Evolutionary conservation across 495 filamentous ascomycete genomes (phyloP).

Genomic region (Penicillium egyptiacum): DNA sequence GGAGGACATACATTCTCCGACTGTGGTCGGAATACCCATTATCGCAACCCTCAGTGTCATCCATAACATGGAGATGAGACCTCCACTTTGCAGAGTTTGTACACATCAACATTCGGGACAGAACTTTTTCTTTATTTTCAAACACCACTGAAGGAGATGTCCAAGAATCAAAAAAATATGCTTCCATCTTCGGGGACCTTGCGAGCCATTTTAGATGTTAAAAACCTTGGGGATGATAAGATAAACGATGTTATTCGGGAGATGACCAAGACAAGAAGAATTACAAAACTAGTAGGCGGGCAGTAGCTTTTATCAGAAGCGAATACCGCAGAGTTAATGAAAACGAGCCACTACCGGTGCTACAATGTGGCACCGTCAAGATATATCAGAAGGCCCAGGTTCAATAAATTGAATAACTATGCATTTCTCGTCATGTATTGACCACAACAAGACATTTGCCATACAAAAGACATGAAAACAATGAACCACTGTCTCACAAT

Average conservation of each 20-base stretch:
- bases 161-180: neutral
- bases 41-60: neutral
- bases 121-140: neutral
- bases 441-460: neutral
- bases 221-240: slow-evolving; percentile 7
- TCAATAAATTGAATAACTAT: neutral
- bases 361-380: neutral
- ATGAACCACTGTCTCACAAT: neutral
- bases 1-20: neutral
- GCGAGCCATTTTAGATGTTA: neutral
- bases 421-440: neutral
- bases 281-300: neutral
- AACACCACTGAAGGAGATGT: neutral
- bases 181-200: neutral
- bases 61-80: neutral
- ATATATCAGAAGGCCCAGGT: neutral
- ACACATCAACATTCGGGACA: neutral
- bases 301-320: neutral
- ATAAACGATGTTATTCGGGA: neutral
- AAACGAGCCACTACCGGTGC: neutral
- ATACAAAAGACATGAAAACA: neutral
- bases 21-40: neutral
- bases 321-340: neutral
- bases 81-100: neutral
- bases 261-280: neutral